A percentile compares a stretch with the other conserved stretches of the same genome.
phyloP scores from a whole-genome alignment of 495 filamentous ascomycete species.

The Schizothecium vesticola region DNA sequence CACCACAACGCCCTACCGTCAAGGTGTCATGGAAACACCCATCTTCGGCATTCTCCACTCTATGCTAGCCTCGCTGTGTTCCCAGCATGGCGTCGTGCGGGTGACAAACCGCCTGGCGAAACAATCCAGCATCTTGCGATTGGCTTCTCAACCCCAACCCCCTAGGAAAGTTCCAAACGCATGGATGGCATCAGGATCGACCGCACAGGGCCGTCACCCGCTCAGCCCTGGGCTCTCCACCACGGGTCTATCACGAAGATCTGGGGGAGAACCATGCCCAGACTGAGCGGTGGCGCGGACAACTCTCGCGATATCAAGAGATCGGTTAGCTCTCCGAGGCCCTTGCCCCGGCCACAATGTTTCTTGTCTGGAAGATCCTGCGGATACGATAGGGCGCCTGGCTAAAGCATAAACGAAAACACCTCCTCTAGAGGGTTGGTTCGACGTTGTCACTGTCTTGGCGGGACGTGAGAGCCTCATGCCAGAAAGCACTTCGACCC shows the following conservation, averaged over 20 bases:
- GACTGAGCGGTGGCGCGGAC: not conserved
- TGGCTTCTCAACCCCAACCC: not conserved
- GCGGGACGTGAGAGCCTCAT: not conserved
- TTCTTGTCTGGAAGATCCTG: not conserved
- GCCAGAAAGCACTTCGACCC: not conserved
- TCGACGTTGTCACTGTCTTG: not conserved
- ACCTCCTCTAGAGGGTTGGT: not conserved
- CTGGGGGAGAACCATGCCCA: not conserved
- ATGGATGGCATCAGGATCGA: not conserved
- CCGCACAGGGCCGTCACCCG: not conserved
- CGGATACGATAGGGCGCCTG: not conserved
- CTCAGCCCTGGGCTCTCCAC: not conserved
- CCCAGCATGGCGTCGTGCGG: not conserved
- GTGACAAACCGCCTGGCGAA: not conserved
- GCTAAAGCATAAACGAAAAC: not conserved
- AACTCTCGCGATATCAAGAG: not conserved
- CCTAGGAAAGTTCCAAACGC: not conserved
- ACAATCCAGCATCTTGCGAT: not conserved
- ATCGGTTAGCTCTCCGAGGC: not conserved
- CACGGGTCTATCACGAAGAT: conserved; percentile 6
- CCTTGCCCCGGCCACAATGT: not conserved
- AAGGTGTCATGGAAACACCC: not conserved
- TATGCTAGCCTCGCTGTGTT: not conserved
- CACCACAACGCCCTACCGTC: not conserved
- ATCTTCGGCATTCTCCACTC: not conserved